phyloP scores from a whole-genome alignment of 2,329 filamentous ascomycete genomes.

The Colletotrichum destructivum region DNA sequence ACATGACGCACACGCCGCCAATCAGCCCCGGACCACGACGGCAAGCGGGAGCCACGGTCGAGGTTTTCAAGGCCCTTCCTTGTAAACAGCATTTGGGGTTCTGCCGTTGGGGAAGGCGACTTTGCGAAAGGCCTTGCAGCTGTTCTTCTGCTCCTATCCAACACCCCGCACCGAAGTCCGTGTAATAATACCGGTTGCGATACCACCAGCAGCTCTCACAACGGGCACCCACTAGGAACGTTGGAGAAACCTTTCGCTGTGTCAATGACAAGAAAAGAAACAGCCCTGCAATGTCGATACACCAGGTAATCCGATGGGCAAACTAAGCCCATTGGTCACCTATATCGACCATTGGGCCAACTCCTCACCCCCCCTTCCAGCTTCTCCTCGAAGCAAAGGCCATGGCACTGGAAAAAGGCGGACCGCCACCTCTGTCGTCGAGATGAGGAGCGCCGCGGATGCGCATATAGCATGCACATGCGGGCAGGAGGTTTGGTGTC shows the following conservation, averaged over 20 bases:
- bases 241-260: neutral
- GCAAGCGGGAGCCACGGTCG: constrained; percentile 1
- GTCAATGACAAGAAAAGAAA: neutral
- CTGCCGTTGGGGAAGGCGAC: constrained; percentile 21
- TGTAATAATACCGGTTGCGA: neutral
- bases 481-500: constrained; percentile 32
- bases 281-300: neutral
- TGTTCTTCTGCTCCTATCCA: constrained; percentile 10
- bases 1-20: constrained; percentile 34
- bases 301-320: neutral
- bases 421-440: constrained; percentile 18
- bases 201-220: neutral
- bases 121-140: constrained; percentile 17
- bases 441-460: constrained; percentile 1
- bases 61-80: constrained; percentile 18
- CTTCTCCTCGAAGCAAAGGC: neutral
- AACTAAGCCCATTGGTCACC: neutral
- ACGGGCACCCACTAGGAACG: neutral
- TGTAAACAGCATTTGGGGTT: constrained; percentile 5
- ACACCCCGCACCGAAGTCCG: constrained; percentile 26
- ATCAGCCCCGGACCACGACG: constrained; percentile 4
- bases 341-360: neutral
- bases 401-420: neutral
- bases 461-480: constrained; percentile 31
- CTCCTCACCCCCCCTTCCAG: neutral